Conservation (phyloP, 768 basidiomycete genomes). For the Boletus reticulatus region DNA sequence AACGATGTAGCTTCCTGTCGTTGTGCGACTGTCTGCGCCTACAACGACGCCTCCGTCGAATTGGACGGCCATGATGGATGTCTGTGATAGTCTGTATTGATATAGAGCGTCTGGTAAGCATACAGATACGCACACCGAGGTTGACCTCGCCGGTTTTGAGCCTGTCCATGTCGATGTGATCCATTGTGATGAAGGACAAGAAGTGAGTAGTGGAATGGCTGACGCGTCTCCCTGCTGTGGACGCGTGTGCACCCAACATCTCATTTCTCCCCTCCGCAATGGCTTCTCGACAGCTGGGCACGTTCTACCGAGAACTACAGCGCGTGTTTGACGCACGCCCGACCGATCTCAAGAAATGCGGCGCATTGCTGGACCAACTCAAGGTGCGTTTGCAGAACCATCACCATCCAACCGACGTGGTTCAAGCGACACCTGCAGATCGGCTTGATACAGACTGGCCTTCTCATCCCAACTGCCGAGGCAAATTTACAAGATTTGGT, state of each 20-base stretch:
- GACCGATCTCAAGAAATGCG: constrained; percentile 67
- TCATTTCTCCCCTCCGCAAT: constrained; percentile 28
- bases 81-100: constrained; percentile 46
- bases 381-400: constrained; percentile 49
- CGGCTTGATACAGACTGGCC: constrained; percentile 71
- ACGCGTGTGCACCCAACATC: constrained; percentile 30
- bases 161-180: constrained; percentile 76
- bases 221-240: constrained; percentile 51
- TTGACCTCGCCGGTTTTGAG: constrained; percentile 96
- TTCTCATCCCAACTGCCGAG: constrained; percentile 70
- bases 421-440: constrained; percentile 43
- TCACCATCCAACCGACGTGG: background rate
- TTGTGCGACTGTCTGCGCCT: constrained; percentile 96
- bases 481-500: constrained; percentile 65
- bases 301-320: constrained; percentile 64
- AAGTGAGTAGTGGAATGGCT: constrained; percentile 24
- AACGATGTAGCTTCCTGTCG: constrained; percentile 95
- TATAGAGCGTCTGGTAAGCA: background rate
- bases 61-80: constrained; percentile 99
- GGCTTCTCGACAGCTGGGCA: constrained; percentile 52
- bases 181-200: constrained; percentile 38
- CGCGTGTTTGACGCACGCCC: constrained; percentile 63
- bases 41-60: constrained; percentile 94
- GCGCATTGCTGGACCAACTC: constrained; percentile 61
- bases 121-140: constrained; percentile 71